Conservation (phyloP, 2,329 filamentous ascomycete species). For the Pseudonectria buxi region DNA sequence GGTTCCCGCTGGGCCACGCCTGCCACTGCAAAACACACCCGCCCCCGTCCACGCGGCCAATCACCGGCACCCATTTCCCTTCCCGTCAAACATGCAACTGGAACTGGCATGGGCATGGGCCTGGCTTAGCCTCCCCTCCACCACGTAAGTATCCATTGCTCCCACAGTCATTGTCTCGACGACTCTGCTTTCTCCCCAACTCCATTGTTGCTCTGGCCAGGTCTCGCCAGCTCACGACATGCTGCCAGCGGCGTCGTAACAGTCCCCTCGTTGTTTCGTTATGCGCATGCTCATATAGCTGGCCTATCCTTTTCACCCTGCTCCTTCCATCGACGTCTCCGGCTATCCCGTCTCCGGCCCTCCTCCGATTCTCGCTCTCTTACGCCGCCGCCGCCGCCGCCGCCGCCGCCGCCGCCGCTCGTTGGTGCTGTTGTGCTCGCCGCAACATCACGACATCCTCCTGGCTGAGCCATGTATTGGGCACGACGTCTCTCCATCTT, state of each 20-base stretch:
- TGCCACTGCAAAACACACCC: too few relatives aligned
- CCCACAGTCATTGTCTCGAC: too few relatives aligned
- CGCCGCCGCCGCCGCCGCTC: constrained; percentile 1
- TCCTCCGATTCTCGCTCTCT: constrained; percentile 9
- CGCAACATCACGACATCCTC: not conserved
- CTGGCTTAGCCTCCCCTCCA: not conserved
- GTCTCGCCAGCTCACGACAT: constrained; percentile 11
- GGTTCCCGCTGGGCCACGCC: too few relatives aligned
- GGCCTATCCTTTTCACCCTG: constrained; percentile 14
- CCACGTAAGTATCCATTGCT: too few relatives aligned
- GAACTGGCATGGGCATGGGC: too few relatives aligned
- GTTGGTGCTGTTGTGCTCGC: constrained; percentile 2
- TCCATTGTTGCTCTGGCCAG: constrained; percentile 2
- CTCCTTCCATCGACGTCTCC: not conserved
- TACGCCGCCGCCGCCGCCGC: not conserved
- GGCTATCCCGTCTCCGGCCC: not conserved
- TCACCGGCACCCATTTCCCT: constrained; percentile 14
- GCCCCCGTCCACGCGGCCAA: too few relatives aligned
- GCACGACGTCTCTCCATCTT: constrained; percentile 38
- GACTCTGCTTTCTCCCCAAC: constrained; percentile 8
- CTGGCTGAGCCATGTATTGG: constrained; percentile 34
- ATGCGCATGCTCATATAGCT: constrained; percentile 24
- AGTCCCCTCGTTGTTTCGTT: constrained; percentile 13
- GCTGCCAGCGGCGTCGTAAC: constrained; percentile 21
- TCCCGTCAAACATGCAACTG: constrained; percentile 10